phyloP scores from a whole-genome alignment of 441 rosid species.

The Pelargonium hybrid region DNA sequence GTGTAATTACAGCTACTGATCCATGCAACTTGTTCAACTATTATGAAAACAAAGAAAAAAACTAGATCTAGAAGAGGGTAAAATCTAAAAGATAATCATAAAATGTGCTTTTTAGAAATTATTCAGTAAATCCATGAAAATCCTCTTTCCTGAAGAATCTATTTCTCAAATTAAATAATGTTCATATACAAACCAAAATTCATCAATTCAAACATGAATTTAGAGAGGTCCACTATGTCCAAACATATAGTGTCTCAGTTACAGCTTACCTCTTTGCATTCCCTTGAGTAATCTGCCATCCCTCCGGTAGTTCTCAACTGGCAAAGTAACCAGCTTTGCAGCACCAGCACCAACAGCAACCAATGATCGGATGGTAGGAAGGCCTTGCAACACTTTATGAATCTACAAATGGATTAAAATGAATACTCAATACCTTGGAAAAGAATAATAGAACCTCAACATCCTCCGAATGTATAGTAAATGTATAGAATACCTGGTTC shows the following conservation, averaged over 20 bases:
- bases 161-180: too few species aligned
- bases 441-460: constrained; percentile 7
- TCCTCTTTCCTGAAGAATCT: too few species aligned
- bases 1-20: too few species aligned
- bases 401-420: constrained; percentile 36
- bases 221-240: not conserved
- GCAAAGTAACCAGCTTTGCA: constrained; percentile 72
- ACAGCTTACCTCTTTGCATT: constrained; percentile 79
- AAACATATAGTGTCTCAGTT: not conserved
- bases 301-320: constrained; percentile 87
- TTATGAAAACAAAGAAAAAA: too few species aligned
- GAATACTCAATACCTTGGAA: constrained; percentile 19
- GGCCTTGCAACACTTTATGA: constrained; percentile 61
- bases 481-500: constrained; percentile 57
- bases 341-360: constrained; percentile 78
- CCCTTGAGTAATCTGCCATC: constrained; percentile 83
- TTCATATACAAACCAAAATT: too few species aligned
- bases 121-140: not conserved
- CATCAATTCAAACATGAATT: too few species aligned
- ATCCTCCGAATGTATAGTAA: not conserved
- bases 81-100: not conserved
- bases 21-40: too few species aligned
- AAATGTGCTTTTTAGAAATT: not conserved
- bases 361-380: constrained; percentile 75
- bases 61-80: too few species aligned